Conservation (phyloP, 805 yeast genomes). For the Wickerhamomyces kurtzmanii region DNA sequence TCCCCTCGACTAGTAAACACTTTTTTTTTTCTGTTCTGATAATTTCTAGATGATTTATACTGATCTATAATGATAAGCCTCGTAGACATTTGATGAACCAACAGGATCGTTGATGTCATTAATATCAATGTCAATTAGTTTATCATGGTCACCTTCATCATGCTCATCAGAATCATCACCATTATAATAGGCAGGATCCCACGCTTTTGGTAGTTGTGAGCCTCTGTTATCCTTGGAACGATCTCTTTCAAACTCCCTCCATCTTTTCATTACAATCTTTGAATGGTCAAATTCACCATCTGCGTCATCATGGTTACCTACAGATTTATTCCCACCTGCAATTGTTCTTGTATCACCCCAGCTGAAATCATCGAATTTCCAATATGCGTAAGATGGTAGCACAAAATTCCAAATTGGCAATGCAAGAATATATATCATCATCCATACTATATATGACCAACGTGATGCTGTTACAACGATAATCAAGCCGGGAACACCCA, state of each 20-base stretch:
- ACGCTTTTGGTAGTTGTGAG: slow-evolving; percentile 14
- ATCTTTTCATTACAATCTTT: slow-evolving; percentile 79
- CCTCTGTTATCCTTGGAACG: slow-evolving; percentile 10
- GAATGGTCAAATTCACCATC: slow-evolving; percentile 91
- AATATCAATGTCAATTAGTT: too few species aligned
- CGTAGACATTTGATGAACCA: too few species aligned
- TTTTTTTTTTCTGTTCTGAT: too few species aligned
- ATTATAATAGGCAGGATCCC: slow-evolving; percentile 16
- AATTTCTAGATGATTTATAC: too few species aligned
- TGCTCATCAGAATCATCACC: slow-evolving; percentile 4
- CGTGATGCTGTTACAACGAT: slow-evolving; percentile 77
- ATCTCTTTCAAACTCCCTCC: slow-evolving; percentile 89
- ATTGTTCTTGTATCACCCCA: slow-evolving; percentile 95
- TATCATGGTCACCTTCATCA: slow-evolving; percentile 4
- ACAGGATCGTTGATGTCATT: too few species aligned
- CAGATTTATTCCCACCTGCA: slow-evolving; percentile 55
- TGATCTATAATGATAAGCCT: too few species aligned
- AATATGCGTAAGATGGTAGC: slow-evolving; percentile 76
- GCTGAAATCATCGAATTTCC: slow-evolving; percentile 94
- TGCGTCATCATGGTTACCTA: slow-evolving; percentile 53
- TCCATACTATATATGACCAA: slow-evolving; percentile 65
- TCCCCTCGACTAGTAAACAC: too few species aligned
- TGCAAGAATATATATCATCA: slow-evolving; percentile 66
- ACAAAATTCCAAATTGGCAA: slow-evolving; percentile 93
- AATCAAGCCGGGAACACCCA: slow-evolving; percentile 79